phyloP scores from a whole-genome alignment of 768 basidiomycete genomes.

The Leccinum rimulosum region DNA sequence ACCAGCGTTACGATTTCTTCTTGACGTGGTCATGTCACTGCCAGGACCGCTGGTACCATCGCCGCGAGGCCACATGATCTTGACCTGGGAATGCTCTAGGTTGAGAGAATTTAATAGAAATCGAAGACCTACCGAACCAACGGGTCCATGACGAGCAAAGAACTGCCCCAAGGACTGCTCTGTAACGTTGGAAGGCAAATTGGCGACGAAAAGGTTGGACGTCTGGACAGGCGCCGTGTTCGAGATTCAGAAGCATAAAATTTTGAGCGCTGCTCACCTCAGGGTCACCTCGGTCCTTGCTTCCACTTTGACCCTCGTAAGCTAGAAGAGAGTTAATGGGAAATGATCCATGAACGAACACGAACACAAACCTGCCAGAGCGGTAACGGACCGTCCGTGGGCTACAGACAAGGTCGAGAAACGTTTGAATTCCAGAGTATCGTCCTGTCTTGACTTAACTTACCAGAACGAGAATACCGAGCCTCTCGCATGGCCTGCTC shows the following conservation, averaged over 20 bases:
- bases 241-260: not conserved
- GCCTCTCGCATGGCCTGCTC: slow-evolving; percentile 92
- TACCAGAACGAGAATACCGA: slow-evolving; percentile 70
- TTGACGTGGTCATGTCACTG: slow-evolving; percentile 69
- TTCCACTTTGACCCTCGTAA: slow-evolving; percentile 89
- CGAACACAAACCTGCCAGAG: slow-evolving; percentile 70
- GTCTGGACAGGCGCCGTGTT: slow-evolving; percentile 49
- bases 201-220: slow-evolving; percentile 94
- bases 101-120: not conserved
- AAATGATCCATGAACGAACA: not conserved
- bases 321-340: slow-evolving; percentile 39
- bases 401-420: slow-evolving; percentile 31
- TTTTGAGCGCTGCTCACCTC: slow-evolving; percentile 48
- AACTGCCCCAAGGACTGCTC: slow-evolving; percentile 85
- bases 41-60: slow-evolving; percentile 68
- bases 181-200: slow-evolving; percentile 82
- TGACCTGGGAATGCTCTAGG: slow-evolving; percentile 54
- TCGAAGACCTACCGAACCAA: slow-evolving; percentile 68
- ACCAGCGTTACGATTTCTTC: slow-evolving; percentile 69
- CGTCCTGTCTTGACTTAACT: slow-evolving; percentile 31
- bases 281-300: slow-evolving; percentile 84
- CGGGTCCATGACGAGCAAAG: slow-evolving; percentile 90
- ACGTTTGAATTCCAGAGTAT: not conserved
- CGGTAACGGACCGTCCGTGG: slow-evolving; percentile 79
- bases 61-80: slow-evolving; percentile 98